phyloP scores from a whole-genome alignment of 1,284 basidiomycete genomes.

The Paramarasmius palmivorus region DNA sequence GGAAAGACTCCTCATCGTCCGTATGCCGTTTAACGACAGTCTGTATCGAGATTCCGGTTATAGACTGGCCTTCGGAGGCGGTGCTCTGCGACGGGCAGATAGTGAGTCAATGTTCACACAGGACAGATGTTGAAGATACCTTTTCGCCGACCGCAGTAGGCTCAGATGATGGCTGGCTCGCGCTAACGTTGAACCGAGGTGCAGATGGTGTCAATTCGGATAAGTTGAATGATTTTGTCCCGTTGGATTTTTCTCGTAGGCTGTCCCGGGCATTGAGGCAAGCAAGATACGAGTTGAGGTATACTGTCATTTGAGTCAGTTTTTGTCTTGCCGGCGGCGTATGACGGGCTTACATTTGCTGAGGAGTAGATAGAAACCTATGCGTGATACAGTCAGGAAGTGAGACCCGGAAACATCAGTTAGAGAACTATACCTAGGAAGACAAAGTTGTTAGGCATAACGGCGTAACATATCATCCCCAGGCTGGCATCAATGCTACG shows the following conservation, averaged over 20 bases:
- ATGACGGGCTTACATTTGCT: constrained; percentile 44
- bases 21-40: not conserved
- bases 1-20: not conserved
- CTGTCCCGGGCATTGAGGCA: constrained; percentile 43
- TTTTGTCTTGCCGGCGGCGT: too few relatives aligned
- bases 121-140: not conserved
- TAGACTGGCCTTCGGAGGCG: not conserved
- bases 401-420: constrained; percentile 1
- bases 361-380: constrained; percentile 50
- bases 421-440: constrained; percentile 38
- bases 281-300: constrained; percentile 43
- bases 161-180: not conserved
- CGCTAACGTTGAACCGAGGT: not conserved
- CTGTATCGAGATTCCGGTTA: not conserved
- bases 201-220: constrained; percentile 22
- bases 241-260: constrained; percentile 35
- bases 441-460: constrained; percentile 51
- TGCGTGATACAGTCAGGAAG: not conserved
- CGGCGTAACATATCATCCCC: constrained; percentile 43
- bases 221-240: constrained; percentile 42
- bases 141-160: constrained; percentile 6
- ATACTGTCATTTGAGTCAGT: too few relatives aligned
- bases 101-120: not conserved
- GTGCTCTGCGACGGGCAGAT: not conserved
- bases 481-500: constrained; percentile 44